phyloP scores from a whole-genome alignment of 495 filamentous ascomycete genomes.

The Cetradonia linearis region DNA sequence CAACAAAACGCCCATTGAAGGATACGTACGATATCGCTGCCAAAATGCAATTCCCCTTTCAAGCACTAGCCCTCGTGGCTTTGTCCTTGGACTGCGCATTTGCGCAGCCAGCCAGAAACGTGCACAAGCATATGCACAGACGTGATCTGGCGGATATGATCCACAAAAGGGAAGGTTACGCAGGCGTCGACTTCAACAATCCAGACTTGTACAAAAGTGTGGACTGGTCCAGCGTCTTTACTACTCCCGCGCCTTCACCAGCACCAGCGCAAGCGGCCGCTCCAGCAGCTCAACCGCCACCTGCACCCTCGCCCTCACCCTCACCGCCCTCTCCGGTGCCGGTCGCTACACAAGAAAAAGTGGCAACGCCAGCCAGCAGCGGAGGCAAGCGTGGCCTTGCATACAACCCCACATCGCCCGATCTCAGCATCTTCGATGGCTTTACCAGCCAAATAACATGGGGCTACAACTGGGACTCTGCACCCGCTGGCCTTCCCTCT shows the following conservation, averaged over 20 bases:
- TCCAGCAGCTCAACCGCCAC: constrained; percentile 16
- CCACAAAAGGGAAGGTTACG: constrained; percentile 11
- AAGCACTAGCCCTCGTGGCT: constrained; percentile 7
- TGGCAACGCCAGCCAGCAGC: constrained; percentile 15
- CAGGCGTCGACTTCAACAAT: constrained; percentile 15
- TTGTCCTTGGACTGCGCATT: neutral
- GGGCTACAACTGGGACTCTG: constrained; percentile 56
- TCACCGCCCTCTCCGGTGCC: constrained; percentile 11
- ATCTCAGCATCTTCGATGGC: constrained; percentile 18
- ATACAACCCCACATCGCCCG: constrained; percentile 20
- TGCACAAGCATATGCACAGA: neutral
- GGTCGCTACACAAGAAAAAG: constrained; percentile 10
- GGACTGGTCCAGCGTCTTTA: constrained; percentile 27
- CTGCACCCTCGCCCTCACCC: constrained; percentile 20
- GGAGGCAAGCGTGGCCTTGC: constrained; percentile 21
- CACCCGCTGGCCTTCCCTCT: constrained; percentile 31
- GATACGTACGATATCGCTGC: neutral
- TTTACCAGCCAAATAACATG: constrained; percentile 17
- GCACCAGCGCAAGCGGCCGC: neutral
- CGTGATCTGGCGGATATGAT: neutral
- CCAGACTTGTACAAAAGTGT: constrained; percentile 26
- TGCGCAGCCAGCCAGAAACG: constrained; percentile 5
- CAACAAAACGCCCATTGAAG: neutral
- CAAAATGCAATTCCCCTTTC: constrained; percentile 5
- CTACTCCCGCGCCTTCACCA: constrained; percentile 18